Conservation (phyloP, 345 rosid genomes). For the Salix arbutifolia region DNA sequence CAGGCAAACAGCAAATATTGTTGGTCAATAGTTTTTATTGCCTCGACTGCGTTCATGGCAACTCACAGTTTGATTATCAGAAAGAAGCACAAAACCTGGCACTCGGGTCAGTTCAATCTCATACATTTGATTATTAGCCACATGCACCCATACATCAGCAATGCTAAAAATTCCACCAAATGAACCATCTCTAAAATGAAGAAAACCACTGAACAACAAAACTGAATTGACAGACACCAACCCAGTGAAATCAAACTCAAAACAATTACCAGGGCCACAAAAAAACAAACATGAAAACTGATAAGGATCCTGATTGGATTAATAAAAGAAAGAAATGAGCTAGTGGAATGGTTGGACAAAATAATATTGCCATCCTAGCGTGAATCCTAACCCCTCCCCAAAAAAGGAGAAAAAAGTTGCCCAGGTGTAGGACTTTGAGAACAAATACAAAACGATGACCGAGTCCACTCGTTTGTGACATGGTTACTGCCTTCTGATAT, state of each 20-base stretch:
- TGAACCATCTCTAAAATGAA: not conserved
- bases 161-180: not conserved
- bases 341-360: no score
- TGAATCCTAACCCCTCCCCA: no score
- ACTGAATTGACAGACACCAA: not conserved
- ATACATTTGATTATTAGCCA: no score
- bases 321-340: no score
- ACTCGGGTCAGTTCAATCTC: no score
- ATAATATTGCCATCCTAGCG: no score
- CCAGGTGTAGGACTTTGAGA: no score
- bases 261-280: not conserved
- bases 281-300: not conserved
- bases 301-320: no score
- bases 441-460: no score
- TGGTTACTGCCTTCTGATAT: not conserved
- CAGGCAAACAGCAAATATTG: not conserved
- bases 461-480: not conserved
- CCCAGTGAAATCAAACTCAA: not conserved
- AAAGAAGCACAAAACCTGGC: not conserved
- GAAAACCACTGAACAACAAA: not conserved
- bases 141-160: not conserved
- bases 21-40: not conserved
- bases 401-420: no score
- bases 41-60: not conserved
- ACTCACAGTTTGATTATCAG: not conserved